Evolutionary conservation across 805 yeast genomes (phyloP).

Genomic region (Clavispora fructus): DNA sequence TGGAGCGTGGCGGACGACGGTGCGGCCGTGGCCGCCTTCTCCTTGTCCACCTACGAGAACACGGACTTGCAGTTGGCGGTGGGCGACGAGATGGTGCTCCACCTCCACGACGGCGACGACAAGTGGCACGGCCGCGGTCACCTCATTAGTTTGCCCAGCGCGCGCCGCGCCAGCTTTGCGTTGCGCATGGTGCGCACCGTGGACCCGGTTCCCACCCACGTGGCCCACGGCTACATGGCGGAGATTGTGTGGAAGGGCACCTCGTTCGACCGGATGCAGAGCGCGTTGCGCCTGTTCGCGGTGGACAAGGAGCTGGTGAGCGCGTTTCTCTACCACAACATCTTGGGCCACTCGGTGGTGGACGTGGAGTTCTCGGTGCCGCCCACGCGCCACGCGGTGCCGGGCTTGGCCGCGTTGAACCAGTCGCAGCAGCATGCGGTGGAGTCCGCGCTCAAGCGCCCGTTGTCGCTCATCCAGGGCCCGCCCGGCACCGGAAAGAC

Average conservation of each 20-base stretch:
- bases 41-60: conserved; percentile 61
- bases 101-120: conserved; percentile 41
- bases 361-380: conserved; percentile 55
- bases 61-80: conserved; percentile 65
- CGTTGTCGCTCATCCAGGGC: conserved; percentile 51
- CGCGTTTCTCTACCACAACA: conserved; percentile 67
- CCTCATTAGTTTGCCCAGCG: conserved; percentile 65
- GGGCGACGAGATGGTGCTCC: conserved; percentile 75
- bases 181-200: conserved; percentile 51
- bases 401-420: conserved; percentile 66
- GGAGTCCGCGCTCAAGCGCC: conserved; percentile 14
- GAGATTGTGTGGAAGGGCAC: conserved; percentile 89
- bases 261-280: conserved; percentile 78
- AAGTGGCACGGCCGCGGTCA: conserved; percentile 73
- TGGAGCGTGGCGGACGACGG: conserved; percentile 72
- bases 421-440: conserved; percentile 79
- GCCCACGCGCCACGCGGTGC: conserved; percentile 58
- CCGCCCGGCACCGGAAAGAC: conserved; percentile 95
- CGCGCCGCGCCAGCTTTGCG: conserved; percentile 62
- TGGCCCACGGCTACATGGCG: conserved; percentile 66
- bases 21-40: conserved; percentile 63
- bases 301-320: conserved; percentile 62
- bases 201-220: conserved; percentile 51
- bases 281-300: conserved; percentile 70
- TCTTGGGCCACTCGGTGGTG: conserved; percentile 74